Evolutionary conservation across 108 stramenopile genomes (phyloP).

Genomic region (Cyclostephanos invisitatus): DNA sequence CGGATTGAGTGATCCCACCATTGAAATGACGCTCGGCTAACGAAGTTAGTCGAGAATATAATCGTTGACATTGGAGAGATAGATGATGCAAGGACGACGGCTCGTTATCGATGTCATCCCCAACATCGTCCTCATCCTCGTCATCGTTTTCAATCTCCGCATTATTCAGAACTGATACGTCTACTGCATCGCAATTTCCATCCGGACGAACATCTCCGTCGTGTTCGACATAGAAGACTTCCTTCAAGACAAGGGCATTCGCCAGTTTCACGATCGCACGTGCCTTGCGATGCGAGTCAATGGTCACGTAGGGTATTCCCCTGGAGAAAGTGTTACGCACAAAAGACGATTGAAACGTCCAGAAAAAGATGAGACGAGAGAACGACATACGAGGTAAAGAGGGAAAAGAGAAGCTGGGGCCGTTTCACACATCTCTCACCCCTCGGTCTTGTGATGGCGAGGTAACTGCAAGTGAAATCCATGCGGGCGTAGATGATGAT

Average conservation of each 20-base stretch:
- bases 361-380: not conserved
- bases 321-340: conserved; percentile 10
- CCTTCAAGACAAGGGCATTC: conserved; percentile 58
- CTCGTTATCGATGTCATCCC: conserved; percentile 15
- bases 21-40: conserved; percentile 66
- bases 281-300: conserved; percentile 68
- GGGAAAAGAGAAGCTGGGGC: not conserved
- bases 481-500: conserved; percentile 21
- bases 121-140: conserved; percentile 29
- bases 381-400: not conserved
- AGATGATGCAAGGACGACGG: conserved; percentile 26
- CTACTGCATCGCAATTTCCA: not conserved
- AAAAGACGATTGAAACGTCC: not conserved
- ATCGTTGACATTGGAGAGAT: conserved; percentile 59
- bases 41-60: conserved; percentile 67
- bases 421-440: conserved; percentile 18
- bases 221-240: conserved; percentile 49
- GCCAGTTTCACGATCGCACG: conserved; percentile 56
- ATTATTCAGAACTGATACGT: conserved; percentile 20
- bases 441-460: conserved; percentile 22
- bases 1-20: conserved; percentile 59
- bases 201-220: conserved; percentile 18
- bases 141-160: conserved; percentile 43
- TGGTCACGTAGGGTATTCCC: conserved; percentile 73
- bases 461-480: conserved; percentile 34